Percentiles rank a stretch among this genome's conserved stretches.
Conservation (phyloP, 768 basidiomycete genomes). For the Suillus americanus region DNA sequence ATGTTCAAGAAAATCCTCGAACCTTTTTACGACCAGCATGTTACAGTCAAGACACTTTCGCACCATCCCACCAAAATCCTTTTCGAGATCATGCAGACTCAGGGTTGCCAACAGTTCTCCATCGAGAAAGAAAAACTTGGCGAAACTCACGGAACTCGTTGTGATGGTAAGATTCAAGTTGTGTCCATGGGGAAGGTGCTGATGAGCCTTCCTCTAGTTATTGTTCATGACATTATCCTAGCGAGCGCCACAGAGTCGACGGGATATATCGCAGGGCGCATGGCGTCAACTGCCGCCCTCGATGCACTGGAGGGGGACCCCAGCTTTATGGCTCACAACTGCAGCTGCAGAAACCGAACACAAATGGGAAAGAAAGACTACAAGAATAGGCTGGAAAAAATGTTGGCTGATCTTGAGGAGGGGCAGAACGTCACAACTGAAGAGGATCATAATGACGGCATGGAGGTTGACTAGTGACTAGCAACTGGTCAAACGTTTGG, state of each 20-base stretch:
- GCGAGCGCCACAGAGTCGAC: conserved; percentile 56
- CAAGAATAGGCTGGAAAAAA: conserved; percentile 36
- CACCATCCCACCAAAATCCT: conserved; percentile 77
- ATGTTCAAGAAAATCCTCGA: conserved; percentile 68
- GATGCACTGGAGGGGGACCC: conserved; percentile 68
- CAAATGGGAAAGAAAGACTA: conserved; percentile 35
- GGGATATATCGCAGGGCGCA: conserved; percentile 54
- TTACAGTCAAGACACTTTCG: conserved; percentile 69
- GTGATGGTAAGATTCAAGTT: conserved; percentile 46
- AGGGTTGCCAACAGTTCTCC: conserved; percentile 67
- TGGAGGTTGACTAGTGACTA: neutral
- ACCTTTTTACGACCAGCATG: conserved; percentile 78
- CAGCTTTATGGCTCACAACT: conserved; percentile 59
- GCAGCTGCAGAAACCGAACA: conserved; percentile 56
- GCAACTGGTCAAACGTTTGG: neutral
- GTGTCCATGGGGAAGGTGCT: conserved; percentile 10
- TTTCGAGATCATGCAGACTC: conserved; percentile 69
- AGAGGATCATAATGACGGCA: neutral
- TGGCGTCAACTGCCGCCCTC: conserved; percentile 63
- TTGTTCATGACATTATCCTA: conserved; percentile 66
- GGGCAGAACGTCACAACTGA: conserved; percentile 4
- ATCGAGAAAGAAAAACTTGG: conserved; percentile 51
- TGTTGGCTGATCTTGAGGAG: conserved; percentile 26
- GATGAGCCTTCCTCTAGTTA: conserved; percentile 42
- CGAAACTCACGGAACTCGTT: conserved; percentile 37